Evolutionary conservation across 768 basidiomycete species (phyloP).

Genomic region (Collybia nuda): DNA sequence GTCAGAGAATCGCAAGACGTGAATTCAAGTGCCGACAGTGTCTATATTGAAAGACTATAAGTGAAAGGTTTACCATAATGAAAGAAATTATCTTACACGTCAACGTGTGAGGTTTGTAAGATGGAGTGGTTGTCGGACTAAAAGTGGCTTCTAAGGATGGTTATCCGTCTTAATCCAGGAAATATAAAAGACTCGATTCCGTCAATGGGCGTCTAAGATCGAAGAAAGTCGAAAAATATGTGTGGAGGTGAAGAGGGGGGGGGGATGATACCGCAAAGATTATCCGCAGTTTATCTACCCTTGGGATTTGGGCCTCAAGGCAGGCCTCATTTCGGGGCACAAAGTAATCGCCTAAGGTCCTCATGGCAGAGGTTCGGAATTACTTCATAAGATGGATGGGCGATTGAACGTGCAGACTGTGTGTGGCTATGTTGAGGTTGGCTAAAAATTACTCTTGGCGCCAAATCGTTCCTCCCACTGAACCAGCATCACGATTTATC

Average conservation of each 20-base stretch:
- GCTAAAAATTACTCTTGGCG: not conserved
- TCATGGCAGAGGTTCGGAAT: not conserved
- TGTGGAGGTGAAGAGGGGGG: not conserved
- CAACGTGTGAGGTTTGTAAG: too few species aligned
- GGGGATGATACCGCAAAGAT: not conserved
- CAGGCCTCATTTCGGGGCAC: constrained; percentile 7
- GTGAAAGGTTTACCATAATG: not conserved
- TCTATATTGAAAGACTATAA: not conserved
- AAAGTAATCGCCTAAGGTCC: not conserved
- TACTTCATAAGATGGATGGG: not conserved
- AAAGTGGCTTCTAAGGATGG: not conserved
- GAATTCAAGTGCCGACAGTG: not conserved
- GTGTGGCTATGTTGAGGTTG: not conserved
- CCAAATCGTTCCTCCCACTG: not conserved
- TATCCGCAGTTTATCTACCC: not conserved
- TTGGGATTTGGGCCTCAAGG: not conserved
- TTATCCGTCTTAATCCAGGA: too few species aligned
- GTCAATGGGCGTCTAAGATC: not conserved
- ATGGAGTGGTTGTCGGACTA: not conserved
- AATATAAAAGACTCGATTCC: not conserved
- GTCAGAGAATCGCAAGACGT: not conserved
- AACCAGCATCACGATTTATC: not conserved
- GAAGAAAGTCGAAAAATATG: not conserved
- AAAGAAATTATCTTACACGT: not conserved
- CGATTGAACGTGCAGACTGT: not conserved